These are phyloP conservation scores for Zygoascus ofunaensis DNA, from an alignment of 805 yeast species.

Conservation along the genomic window DNA sequence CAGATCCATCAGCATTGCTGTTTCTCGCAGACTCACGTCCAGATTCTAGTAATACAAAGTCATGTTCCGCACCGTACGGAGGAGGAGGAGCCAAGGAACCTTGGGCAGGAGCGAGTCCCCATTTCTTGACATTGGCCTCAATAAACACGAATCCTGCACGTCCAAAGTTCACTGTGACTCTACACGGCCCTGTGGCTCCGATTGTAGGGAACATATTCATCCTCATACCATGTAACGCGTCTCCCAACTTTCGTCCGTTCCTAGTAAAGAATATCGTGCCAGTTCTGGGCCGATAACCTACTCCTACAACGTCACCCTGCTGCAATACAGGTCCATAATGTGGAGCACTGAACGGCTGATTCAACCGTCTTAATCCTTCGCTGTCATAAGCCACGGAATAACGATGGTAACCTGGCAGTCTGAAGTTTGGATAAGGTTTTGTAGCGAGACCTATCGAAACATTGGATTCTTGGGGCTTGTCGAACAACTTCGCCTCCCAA, in stretches of 20 bases:
- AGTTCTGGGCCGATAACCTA: slow-evolving; percentile 73
- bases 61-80: slow-evolving; percentile 69
- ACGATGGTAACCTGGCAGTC: slow-evolving; percentile 86
- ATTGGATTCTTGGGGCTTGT: slow-evolving; percentile 39
- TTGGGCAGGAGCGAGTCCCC: slow-evolving; percentile 90
- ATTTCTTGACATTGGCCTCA: slow-evolving; percentile 86
- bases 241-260: slow-evolving; percentile 86
- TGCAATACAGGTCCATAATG: slow-evolving; percentile 41
- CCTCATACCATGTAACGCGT: slow-evolving; percentile 62
- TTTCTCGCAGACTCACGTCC: not conserved
- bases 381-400: slow-evolving; percentile 85
- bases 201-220: slow-evolving; percentile 75
- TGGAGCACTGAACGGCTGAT: slow-evolving; percentile 56
- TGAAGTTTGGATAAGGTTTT: slow-evolving; percentile 85
- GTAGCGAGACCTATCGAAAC: slow-evolving; percentile 75
- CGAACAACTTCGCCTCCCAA: slow-evolving; percentile 79
- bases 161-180: slow-evolving; percentile 83
- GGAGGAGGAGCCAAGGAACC: slow-evolving; percentile 93
- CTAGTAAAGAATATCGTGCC: slow-evolving; percentile 90
- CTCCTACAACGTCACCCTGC: slow-evolving; percentile 88
- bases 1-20: not conserved
- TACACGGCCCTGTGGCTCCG: slow-evolving; percentile 76
- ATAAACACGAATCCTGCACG: slow-evolving; percentile 82
- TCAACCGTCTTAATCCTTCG: slow-evolving; percentile 66
- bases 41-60: slow-evolving; percentile 63